Conservation (phyloP, 208 protist genomes). For the Leishmania amazonensis region DNA sequence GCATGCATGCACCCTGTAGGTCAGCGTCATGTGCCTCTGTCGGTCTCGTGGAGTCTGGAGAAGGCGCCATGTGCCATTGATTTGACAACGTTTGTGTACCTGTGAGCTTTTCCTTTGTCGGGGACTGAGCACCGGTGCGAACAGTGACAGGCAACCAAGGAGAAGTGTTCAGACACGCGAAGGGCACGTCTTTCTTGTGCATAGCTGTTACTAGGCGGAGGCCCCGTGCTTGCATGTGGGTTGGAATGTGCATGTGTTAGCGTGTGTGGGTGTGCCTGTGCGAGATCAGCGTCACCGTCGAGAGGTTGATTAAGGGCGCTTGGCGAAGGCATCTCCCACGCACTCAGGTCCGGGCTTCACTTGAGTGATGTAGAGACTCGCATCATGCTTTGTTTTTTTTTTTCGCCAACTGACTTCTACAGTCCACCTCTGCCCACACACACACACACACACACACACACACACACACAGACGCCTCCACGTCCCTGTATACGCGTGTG, state of each 20-base stretch:
- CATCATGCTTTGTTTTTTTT: neutral
- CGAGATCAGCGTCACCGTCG: neutral
- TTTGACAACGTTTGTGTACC: neutral
- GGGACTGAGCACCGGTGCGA: neutral
- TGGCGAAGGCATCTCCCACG: neutral
- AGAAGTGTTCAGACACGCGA: neutral
- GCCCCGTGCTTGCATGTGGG: neutral
- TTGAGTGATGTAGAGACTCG: neutral
- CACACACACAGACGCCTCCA: conserved; percentile 5
- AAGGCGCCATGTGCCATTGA: neutral
- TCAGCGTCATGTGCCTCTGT: neutral
- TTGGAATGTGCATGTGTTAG: neutral
- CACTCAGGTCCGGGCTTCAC: neutral
- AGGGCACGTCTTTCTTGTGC: neutral
- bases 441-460: conserved; percentile 7
- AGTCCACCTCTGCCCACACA: conserved; percentile 2
- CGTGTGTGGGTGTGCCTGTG: neutral
- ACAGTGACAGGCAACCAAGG: neutral
- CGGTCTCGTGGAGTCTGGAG: neutral
- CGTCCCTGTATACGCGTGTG: conserved; percentile 3
- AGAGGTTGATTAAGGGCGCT: neutral
- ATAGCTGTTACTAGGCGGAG: neutral
- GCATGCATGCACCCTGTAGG: neutral
- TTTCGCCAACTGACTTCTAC: neutral
- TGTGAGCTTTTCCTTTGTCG: neutral